phyloP scores from a whole-genome alignment of 495 filamentous ascomycete species.

The Neurospora tetraspora region DNA sequence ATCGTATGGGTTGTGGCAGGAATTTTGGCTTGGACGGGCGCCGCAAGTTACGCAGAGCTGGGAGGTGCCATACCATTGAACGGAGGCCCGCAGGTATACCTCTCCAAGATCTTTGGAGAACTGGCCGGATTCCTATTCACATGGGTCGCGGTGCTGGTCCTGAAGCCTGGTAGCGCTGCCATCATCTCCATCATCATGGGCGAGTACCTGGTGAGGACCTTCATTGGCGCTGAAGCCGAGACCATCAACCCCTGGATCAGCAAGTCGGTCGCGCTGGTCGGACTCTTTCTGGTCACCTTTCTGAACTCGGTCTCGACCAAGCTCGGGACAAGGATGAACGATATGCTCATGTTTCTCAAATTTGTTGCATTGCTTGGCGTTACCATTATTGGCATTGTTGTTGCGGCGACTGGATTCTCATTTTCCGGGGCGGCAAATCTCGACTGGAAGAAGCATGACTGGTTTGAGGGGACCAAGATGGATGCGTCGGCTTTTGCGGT shows the following conservation, averaged over 20 bases:
- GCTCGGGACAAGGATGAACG: constrained; percentile 72
- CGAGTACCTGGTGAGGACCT: constrained; percentile 83
- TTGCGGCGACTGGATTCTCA: constrained; percentile 76
- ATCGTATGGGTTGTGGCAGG: constrained; percentile 88
- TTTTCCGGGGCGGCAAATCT: constrained; percentile 61
- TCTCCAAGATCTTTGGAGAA: constrained; percentile 94
- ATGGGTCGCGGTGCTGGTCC: constrained; percentile 87
- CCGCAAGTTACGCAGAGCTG: constrained; percentile 90
- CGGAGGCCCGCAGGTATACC: constrained; percentile 85
- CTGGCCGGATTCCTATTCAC: constrained; percentile 85
- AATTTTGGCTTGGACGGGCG: constrained; percentile 89
- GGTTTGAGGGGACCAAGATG: constrained; percentile 82
- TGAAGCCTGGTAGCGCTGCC: constrained; percentile 86
- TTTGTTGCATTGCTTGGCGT: constrained; percentile 83
- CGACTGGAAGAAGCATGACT: constrained; percentile 79
- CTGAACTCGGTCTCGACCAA: constrained; percentile 87
- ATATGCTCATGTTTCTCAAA: constrained; percentile 93
- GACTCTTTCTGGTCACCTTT: constrained; percentile 64
- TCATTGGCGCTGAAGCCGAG: constrained; percentile 70
- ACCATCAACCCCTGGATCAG: constrained; percentile 76
- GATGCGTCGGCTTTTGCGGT: constrained; percentile 78
- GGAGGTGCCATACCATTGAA: constrained; percentile 94
- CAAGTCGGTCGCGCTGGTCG: constrained; percentile 75
- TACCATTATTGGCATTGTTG: constrained; percentile 80
- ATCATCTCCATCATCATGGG: constrained; percentile 98